phyloP scores from a whole-genome alignment of 805 yeast genomes.

The Lachancea waltii region DNA sequence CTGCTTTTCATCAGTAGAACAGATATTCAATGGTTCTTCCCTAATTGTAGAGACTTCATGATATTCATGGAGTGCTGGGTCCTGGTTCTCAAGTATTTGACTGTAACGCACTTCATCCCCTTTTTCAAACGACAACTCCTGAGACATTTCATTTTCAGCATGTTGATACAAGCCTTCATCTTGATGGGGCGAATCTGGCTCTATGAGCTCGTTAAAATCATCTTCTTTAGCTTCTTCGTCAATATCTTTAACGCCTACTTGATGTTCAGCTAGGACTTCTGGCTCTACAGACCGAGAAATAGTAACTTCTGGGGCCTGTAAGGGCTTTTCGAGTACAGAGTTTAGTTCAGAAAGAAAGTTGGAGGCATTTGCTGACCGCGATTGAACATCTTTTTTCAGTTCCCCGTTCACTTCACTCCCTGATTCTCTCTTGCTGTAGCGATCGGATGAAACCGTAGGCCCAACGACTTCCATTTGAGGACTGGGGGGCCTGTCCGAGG shows the following conservation, averaged over 20 bases:
- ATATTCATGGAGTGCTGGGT: conserved; percentile 15
- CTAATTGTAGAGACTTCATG: conserved; percentile 31
- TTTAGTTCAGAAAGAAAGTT: conserved; percentile 22
- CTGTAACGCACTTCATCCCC: conserved; percentile 30
- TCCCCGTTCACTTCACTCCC: too few relatives aligned
- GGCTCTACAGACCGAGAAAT: too few relatives aligned
- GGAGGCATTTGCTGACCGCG: conserved; percentile 9
- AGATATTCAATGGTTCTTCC: conserved; percentile 20
- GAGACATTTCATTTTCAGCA: conserved; percentile 17
- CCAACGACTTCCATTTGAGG: too few relatives aligned
- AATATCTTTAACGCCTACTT: too few relatives aligned
- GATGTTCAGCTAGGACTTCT: too few relatives aligned
- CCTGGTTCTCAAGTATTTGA: conserved; percentile 9
- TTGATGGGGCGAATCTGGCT: conserved; percentile 9
- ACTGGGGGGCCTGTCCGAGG: too few relatives aligned
- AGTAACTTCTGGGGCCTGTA: neutral
- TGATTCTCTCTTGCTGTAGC: too few relatives aligned
- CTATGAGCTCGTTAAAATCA: conserved; percentile 2
- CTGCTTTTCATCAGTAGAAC: neutral
- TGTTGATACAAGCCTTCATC: conserved; percentile 10
- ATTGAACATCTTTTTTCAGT: neutral
- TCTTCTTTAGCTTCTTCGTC: too few relatives aligned
- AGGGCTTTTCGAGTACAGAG: conserved; percentile 13
- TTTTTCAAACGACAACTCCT: conserved; percentile 32
- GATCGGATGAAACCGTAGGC: too few relatives aligned